A percentile compares a stretch with the other conserved stretches of the same genome.
phyloP scores from a whole-genome alignment of 495 filamentous ascomycete species.

The Lasiosphaeris hirsuta region DNA sequence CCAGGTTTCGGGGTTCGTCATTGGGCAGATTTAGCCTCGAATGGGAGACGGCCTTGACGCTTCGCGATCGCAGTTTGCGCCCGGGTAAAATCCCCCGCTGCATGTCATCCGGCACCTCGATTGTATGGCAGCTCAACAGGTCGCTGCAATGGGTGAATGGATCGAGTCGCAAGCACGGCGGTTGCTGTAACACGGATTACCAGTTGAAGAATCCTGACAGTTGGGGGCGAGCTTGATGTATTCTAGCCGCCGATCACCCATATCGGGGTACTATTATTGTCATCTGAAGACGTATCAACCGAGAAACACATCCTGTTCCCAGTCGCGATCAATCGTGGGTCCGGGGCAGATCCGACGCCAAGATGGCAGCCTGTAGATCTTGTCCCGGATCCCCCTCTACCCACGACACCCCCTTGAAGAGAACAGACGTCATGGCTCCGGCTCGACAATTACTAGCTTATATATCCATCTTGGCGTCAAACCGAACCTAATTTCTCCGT shows the following conservation, averaged over 20 bases:
- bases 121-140: neutral
- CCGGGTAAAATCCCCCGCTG: slow-evolving; percentile 17
- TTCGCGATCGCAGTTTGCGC: slow-evolving; percentile 1
- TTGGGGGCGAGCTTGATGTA: too few relatives aligned
- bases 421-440: neutral
- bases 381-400: neutral
- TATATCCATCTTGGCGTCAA: neutral
- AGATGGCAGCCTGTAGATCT: slow-evolving; percentile 8
- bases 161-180: slow-evolving; percentile 9
- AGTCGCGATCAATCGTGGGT: too few relatives aligned
- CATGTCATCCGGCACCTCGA: slow-evolving; percentile 8
- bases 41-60: neutral
- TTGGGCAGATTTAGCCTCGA: neutral
- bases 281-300: neutral
- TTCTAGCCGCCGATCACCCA: neutral
- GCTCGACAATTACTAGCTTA: neutral
- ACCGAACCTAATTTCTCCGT: too few relatives aligned
- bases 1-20: neutral
- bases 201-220: neutral
- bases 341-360: slow-evolving; percentile 6
- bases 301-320: too few relatives aligned
- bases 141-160: neutral
- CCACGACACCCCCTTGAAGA: neutral
- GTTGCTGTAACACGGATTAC: slow-evolving; percentile 7
- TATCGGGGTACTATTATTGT: neutral